Evolutionary conservation across 1,284 basidiomycete species (phyloP).

Genomic region (Tylopilus sp.): DNA sequence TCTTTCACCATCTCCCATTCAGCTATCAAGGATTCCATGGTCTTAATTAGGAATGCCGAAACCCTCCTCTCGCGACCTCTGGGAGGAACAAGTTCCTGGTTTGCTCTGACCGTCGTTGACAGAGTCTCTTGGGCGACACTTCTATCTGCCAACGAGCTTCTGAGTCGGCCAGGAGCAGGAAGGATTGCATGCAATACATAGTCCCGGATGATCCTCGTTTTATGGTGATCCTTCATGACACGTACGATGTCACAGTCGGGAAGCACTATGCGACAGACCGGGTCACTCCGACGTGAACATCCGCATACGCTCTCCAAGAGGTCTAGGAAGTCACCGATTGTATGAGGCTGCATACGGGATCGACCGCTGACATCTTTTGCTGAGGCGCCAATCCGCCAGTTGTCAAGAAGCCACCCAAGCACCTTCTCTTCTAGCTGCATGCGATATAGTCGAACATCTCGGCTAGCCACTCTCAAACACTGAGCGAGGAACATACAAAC

Average conservation of each 20-base stretch:
- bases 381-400: slow-evolving; percentile 57
- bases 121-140: slow-evolving; percentile 5
- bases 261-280: slow-evolving; percentile 48
- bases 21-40: slow-evolving; percentile 47
- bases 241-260: slow-evolving; percentile 67
- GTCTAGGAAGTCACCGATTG: slow-evolving; percentile 57
- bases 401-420: slow-evolving; percentile 75
- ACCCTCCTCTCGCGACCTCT: slow-evolving; percentile 59
- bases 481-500: slow-evolving; percentile 76
- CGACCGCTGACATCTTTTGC: slow-evolving; percentile 34
- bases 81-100: slow-evolving; percentile 41
- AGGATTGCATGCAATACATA: slow-evolving; percentile 66
- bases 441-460: slow-evolving; percentile 77
- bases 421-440: slow-evolving; percentile 83
- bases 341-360: slow-evolving; percentile 47
- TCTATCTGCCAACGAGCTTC: background rate
- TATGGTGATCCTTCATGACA: slow-evolving; percentile 54
- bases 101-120: slow-evolving; percentile 8
- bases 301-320: slow-evolving; percentile 63
- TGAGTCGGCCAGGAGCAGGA: slow-evolving; percentile 38
- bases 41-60: slow-evolving; percentile 59
- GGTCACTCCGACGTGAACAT: slow-evolving; percentile 43
- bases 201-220: slow-evolving; percentile 58
- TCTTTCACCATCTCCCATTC: slow-evolving; percentile 48
- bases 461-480: slow-evolving; percentile 63